phyloP scores from a whole-genome alignment of 75 land plant genomes.

The Sequoia sempervirens region DNA sequence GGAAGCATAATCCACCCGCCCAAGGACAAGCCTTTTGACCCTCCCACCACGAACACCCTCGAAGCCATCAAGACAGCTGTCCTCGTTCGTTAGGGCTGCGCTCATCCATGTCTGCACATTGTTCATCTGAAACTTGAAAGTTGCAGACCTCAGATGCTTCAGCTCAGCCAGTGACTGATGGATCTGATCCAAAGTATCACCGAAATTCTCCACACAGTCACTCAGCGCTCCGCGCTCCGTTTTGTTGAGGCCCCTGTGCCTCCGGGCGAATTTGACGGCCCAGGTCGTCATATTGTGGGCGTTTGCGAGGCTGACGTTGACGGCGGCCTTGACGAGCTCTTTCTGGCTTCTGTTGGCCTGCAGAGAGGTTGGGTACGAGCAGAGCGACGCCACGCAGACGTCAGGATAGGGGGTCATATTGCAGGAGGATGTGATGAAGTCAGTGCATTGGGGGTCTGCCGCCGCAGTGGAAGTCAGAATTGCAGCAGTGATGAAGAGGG shows the following conservation, averaged over 20 bases:
- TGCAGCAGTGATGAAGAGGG: not conserved
- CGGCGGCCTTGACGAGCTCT: slow-evolving; percentile 31
- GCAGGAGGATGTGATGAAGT: slow-evolving; percentile 26
- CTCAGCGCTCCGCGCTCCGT: slow-evolving; percentile 19
- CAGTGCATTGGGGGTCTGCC: not conserved
- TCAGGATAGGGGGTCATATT: slow-evolving; percentile 19
- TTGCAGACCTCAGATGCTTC: not conserved
- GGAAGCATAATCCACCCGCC: slow-evolving; percentile 11
- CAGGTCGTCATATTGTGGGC: slow-evolving; percentile 17
- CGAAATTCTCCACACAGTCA: slow-evolving; percentile 37
- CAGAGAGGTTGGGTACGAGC: slow-evolving; percentile 18
- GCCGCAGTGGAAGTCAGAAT: not conserved
- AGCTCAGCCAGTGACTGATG: slow-evolving; percentile 26
- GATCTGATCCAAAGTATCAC: slow-evolving; percentile 26
- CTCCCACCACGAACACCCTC: slow-evolving; percentile 12
- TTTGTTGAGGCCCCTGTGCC: slow-evolving; percentile 8
- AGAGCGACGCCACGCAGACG: slow-evolving; percentile 27
- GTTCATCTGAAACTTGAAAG: slow-evolving; percentile 19
- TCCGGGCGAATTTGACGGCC: slow-evolving; percentile 14
- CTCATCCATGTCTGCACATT: slow-evolving; percentile 62
- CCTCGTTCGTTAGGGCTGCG: slow-evolving; percentile 45
- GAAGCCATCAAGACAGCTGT: slow-evolving; percentile 44
- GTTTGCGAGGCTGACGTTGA: slow-evolving; percentile 20
- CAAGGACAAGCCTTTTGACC: slow-evolving; percentile 20
- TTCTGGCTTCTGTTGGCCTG: slow-evolving; percentile 15